Evolutionary conservation across 2,329 filamentous ascomycete genomes (phyloP), one percentile per base, ranked within the genome.

Genomic region (Microdochium nivale): DNA sequence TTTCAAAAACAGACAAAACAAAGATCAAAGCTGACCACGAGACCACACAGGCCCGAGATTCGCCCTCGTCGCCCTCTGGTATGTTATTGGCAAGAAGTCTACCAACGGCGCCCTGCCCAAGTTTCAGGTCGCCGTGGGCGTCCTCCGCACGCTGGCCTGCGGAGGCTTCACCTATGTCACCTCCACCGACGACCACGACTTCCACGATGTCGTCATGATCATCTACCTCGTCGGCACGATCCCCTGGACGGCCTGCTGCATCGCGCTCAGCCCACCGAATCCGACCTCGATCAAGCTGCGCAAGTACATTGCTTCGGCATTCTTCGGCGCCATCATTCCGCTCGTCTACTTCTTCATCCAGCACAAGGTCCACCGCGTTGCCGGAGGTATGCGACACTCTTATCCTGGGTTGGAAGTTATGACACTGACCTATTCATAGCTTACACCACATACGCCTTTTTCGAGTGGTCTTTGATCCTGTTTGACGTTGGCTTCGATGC

Each of bases 131-230:
- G 79, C 79, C 40, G 84, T 88, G 60, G 94, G 94, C 52, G 59
- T 96, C 50, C 86, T 97, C 64, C 84, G 94, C 61, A 96, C 92
- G 10, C 72, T 97, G 53, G 96, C 90, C 3, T 99, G 94, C 65
- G 94, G 92, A 60, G 94, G 94, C 53, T 99, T 94, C 92, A 96
- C 94, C 50, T 99, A 97, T 69, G 84, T 99, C 55, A 99, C 94
- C 25, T 97, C 94, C 55, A 99, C 94, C 44, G 94, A 99, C 67
- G 90, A 97, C 67, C 94, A 99, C 69, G 84, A 95, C 70, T 97
- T 90, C 91, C 94, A 99, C 68, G 94, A 99, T 65, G 92, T 97
- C 56, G 92, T 99, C 68, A 99, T 99, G 94, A 96, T 99, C 60
- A 95, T 90, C 14, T 99, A 99, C 69, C 77, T 99, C 52, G 86